A percentile compares a stretch with the other conserved stretches of the same genome.
These are phyloP conservation scores for Boletellus dicymbophilus DNA, from an alignment of 1,284 basidiomycete genomes.

Conservation along the genomic window DNA sequence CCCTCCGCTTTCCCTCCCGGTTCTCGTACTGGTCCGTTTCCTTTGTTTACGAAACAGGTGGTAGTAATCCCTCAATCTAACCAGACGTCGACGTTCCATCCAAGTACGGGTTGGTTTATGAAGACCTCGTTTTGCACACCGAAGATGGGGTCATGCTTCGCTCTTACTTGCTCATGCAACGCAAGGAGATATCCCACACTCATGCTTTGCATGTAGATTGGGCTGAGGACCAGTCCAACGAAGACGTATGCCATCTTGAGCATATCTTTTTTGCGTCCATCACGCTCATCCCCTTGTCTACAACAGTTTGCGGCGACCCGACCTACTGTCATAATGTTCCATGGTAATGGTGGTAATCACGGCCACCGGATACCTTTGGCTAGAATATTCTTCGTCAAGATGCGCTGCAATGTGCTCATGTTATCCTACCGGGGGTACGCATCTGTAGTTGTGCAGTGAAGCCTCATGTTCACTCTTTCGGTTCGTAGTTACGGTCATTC, in stretches of 20 bases:
- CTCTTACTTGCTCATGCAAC: slow-evolving; percentile 62
- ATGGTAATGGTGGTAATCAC: slow-evolving; percentile 85
- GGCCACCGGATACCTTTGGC: slow-evolving; percentile 92
- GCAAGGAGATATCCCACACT: slow-evolving; percentile 36
- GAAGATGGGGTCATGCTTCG: slow-evolving; percentile 61
- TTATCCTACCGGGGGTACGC: slow-evolving; percentile 83
- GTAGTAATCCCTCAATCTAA: not conserved
- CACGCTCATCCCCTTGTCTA: not conserved
- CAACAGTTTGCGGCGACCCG: slow-evolving; percentile 64
- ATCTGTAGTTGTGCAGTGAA: not conserved
- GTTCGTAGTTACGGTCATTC: slow-evolving; percentile 75
- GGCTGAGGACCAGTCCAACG: slow-evolving; percentile 41
- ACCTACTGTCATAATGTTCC: slow-evolving; percentile 89
- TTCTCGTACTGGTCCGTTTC: slow-evolving; percentile 66
- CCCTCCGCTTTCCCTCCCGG: slow-evolving; percentile 86
- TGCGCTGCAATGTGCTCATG: slow-evolving; percentile 90
- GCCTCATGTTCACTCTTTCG: not conserved
- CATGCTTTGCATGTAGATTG: slow-evolving; percentile 32
- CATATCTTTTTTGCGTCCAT: not conserved
- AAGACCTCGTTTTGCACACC: slow-evolving; percentile 69
- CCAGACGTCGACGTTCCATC: slow-evolving; percentile 73
- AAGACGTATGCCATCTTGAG: slow-evolving; percentile 41
- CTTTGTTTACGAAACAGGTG: not conserved
- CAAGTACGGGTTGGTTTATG: slow-evolving; percentile 71
- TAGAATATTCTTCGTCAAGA: slow-evolving; percentile 78